Evolutionary conservation across 192 early-diverging fungal genomes (phyloP), one percentile per base, ranked within the genome.

Genomic region (Coemansia sp.): DNA sequence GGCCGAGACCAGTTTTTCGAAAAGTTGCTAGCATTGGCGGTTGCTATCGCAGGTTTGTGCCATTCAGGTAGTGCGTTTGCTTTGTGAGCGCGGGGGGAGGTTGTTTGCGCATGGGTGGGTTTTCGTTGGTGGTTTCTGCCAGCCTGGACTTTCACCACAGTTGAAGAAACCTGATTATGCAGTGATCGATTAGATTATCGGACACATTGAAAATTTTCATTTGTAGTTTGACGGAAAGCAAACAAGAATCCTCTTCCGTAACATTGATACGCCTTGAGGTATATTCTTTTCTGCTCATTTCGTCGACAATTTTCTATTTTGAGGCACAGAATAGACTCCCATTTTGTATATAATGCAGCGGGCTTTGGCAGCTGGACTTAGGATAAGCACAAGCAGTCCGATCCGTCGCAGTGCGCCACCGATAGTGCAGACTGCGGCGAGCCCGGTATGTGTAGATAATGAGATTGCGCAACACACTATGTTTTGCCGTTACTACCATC

Each of bases 331-430:
- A 44, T 14, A 44, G 9, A 44, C 14, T 16, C 4, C 38, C 38
- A 44, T 44, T 44, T 2, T 44, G 32, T 44, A 44, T 44, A 41
- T 0, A 24, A 58, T 58, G 56, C 56, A 21, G 1, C 56, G 56
- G 10, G 41, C 56, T 1, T 38, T 58, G 56, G 56, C 56, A 38
- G 24, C 19, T 41, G 32, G 56, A 6, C 21, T 38, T 16, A 44
- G 38, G 56, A 25, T 58, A 22, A 10, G 24, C 22, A 41, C 56
- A 58, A 19, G 32, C 10, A 58, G 56, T 41, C 23, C 56, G 56
- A 41, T 41, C 31, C 7, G 38, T 16, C 38, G 2, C 14, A 44
- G 14, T 16, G 16, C 38, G 16, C 38, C 38, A 16, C 12, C 38
- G 3, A 14, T 14, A 44, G 38, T 14, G 41, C n/a, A 58, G 3